Conservation (phyloP, 805 yeast species). For the Saitoella complicata region DNA sequence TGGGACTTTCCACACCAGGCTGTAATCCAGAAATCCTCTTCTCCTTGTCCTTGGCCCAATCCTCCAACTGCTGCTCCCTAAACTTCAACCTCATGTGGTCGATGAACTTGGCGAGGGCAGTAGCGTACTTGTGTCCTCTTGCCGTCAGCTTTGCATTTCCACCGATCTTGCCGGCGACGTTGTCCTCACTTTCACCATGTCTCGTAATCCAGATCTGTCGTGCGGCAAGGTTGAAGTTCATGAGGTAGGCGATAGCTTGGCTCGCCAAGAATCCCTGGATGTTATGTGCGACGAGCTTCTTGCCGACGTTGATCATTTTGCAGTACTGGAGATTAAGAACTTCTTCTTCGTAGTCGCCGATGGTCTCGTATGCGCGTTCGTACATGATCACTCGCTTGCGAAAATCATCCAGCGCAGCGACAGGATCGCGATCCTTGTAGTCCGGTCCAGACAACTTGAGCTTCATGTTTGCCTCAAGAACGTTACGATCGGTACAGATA, state of each 20-base stretch:
- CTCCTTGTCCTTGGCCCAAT: conserved; percentile 22
- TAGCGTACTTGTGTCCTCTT: conserved; percentile 62
- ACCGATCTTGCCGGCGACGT: conserved; percentile 72
- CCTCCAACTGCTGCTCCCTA: conserved; percentile 41
- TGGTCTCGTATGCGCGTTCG: conserved; percentile 78
- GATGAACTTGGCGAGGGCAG: conserved; percentile 60
- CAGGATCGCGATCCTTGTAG: conserved; percentile 70
- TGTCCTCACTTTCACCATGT: conserved; percentile 85
- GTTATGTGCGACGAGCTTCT: conserved; percentile 81
- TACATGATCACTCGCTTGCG: conserved; percentile 66
- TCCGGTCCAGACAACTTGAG: conserved; percentile 88
- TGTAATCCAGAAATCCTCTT: not conserved
- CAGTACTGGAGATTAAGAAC: conserved; percentile 63
- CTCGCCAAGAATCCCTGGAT: conserved; percentile 80
- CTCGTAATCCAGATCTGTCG: conserved; percentile 90
- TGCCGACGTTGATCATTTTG: conserved; percentile 91
- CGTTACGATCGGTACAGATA: conserved; percentile 61
- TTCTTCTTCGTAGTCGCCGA: conserved; percentile 57
- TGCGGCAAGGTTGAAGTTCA: conserved; percentile 75
- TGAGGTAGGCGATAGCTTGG: conserved; percentile 76
- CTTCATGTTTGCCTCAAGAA: conserved; percentile 69
- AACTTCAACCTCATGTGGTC: conserved; percentile 37
- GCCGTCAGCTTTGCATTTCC: conserved; percentile 74
- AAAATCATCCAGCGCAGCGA: conserved; percentile 64
- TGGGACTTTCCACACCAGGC: not conserved